These are phyloP conservation scores for Lachnellula occidentalis DNA, from an alignment of 2,329 filamentous ascomycete genomes.

Conservation along the genomic window DNA sequence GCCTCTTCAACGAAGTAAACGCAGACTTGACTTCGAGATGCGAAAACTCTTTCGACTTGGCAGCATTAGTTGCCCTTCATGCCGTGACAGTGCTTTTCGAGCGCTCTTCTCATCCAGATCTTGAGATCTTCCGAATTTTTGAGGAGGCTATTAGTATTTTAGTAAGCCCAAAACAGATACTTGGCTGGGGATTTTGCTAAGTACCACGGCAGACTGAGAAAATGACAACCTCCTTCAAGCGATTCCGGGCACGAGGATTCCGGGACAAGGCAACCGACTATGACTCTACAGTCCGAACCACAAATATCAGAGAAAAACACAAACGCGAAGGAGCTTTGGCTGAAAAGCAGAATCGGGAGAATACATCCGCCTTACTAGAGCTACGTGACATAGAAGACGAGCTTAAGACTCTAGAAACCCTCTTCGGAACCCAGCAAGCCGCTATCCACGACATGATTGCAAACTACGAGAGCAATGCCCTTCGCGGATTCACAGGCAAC, in stretches of 20 bases:
- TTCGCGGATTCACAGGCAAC: background rate
- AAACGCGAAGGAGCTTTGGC: background rate
- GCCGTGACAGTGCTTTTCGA: slow-evolving; percentile 10
- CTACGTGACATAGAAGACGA: slow-evolving; percentile 12
- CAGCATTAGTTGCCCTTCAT: slow-evolving; percentile 9
- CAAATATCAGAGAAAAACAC: slow-evolving; percentile 7
- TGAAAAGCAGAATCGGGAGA: slow-evolving; percentile 12
- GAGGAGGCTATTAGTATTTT: slow-evolving; percentile 13
- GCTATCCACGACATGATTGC: slow-evolving; percentile 1
- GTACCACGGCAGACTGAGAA: slow-evolving; percentile 4
- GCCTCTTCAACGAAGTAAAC: slow-evolving; percentile 14
- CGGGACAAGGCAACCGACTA: slow-evolving; percentile 3
- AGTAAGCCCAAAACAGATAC: background rate
- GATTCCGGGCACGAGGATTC: slow-evolving; percentile 6
- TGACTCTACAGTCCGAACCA: background rate
- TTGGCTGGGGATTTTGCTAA: background rate
- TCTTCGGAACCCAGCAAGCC: slow-evolving; percentile 1
- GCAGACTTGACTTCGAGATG: slow-evolving; percentile 11
- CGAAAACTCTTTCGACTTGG: slow-evolving; percentile 11
- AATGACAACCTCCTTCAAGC: slow-evolving; percentile 9
- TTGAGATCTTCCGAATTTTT: slow-evolving; percentile 9
- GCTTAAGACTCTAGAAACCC: slow-evolving; percentile 2
- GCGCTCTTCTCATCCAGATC: slow-evolving; percentile 8
- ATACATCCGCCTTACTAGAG: slow-evolving; percentile 9
- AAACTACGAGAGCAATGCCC: background rate